Base-by-base conservation (phyloP, 352 stramenopile genomes). In the Saprolegnia diclina region DNA sequence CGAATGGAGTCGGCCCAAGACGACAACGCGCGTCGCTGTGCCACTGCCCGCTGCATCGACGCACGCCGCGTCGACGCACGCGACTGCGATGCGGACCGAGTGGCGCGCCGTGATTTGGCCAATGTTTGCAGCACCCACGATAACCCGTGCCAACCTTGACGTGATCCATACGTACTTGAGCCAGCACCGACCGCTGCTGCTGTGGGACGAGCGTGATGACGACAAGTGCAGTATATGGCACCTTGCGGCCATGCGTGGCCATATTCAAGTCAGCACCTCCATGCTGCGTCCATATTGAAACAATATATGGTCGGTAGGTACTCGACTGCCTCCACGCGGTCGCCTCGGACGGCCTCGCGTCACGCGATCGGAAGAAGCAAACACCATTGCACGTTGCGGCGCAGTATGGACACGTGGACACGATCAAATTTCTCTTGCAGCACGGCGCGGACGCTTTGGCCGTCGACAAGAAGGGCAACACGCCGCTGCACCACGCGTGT, bases 151-250 rank as follows among this genome's bases (percentile, higher is more conserved):
- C 29, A 24, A 69, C 38, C 42, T 69, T 2, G 46, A 57, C 22
- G 48, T 37, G 45, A 19, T 69, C 29, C 10, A 57, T 7, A 16
- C 48, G 5, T 38, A 50, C 35, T 29, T 69, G 37, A 29, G 9
- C 5, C 21, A 22, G 26, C 63, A 69, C 37, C 63, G 63, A 14
- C 45, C 63, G 13, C 18, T 69, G 26, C 53, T 61, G 14, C 46
- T 69, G 18, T 69, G 63, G 63, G 63, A 69, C 53, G 63, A 69
- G n/a, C 63, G 63, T 13, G 63, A 69, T n/a, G 63, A 61, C 32
- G 63, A 69, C 4, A 24, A 52, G n/a, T 21, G 63, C 45, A 69
- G 61, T 45, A 45, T 42, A 21, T 69, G 63, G 63, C 63, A 69
- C 42, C 21, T 69, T n/a, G 63, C 63, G n/a, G 63, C 63, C 35